Base-by-base conservation (phyloP, 2,329 filamentous ascomycete species). In the Lachnellula willkommii region DNA sequence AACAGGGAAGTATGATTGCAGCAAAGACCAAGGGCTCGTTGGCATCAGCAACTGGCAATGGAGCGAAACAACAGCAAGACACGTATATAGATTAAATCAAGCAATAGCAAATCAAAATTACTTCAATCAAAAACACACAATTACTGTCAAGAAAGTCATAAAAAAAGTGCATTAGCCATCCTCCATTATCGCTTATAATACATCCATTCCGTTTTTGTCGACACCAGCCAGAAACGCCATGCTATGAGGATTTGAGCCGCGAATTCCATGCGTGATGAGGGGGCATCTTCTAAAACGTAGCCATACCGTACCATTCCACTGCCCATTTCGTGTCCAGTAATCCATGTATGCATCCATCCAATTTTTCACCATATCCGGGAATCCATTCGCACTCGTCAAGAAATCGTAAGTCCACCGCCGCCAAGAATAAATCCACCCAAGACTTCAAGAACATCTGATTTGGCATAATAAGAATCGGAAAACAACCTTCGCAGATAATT, bases 271-370 rank as follows among this genome's bases (percentile, higher is more conserved):
- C 8, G 20, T 45, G 42, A 26, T 20, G 11, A 45, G 20, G 42
- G 20, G 6, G 20, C 5, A 26, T 17, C 17, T 7, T 11, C 6
- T 17, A 9, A 45, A 22, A 3, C 12, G n/a, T 20, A 45, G 20
- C 12, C 42, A 17, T 45, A 45, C 7, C 22, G 22, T 12, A 45
- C n/a, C 11, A 22, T 22, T 20, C 39, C 39, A 42, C 15, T 47
- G 12, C 12, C 35, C 14, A 35, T 20, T n/a, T 11, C 46, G 5
- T 22, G n/a, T 14, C 20, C 17, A 36, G 15, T 35, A 47, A 28
- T 17, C 15, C 28, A 32, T 12, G 53, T 63, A 58, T 61, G 59
- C 56, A 32, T 32, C 9, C 28, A 32, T 32, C 28, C 28, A 32
- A 32, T 11, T 4, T 9, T 32, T 12, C 9, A 32, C 28, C 28